Percentiles rank a stretch among this genome's conserved stretches.
Conservation (phyloP, 768 basidiomycete genomes). For the Chalciporus piperatus region DNA sequence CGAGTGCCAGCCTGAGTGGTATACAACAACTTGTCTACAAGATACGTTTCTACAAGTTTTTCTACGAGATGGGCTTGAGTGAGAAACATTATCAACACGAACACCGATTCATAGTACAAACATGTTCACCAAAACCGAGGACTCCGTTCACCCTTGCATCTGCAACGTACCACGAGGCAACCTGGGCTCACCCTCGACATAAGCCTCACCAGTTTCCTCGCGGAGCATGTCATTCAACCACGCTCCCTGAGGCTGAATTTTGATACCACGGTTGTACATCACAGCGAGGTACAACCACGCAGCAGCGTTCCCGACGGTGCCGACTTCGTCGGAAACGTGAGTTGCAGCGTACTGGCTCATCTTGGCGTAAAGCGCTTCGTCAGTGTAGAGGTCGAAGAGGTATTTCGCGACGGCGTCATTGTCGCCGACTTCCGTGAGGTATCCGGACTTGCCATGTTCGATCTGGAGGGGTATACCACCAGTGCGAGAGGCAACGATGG, state of each 20-base stretch:
- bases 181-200: conserved; percentile 64
- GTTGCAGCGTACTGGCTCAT: conserved; percentile 68
- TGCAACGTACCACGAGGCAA: conserved; percentile 62
- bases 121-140: background rate
- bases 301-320: conserved; percentile 77
- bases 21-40: conserved; percentile 4
- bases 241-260: conserved; percentile 75
- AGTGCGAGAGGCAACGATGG: conserved; percentile 78
- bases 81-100: background rate
- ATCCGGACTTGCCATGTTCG: conserved; percentile 84
- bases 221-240: conserved; percentile 85
- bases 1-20: background rate
- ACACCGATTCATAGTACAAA: conserved; percentile 13
- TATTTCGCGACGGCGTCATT: conserved; percentile 72
- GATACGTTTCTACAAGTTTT: conserved; percentile 5
- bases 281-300: conserved; percentile 71
- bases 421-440: conserved; percentile 75
- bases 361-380: conserved; percentile 59
- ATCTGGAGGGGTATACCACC: conserved; percentile 96
- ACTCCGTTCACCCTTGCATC: conserved; percentile 36
- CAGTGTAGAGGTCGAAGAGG: conserved; percentile 74
- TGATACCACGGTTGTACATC: conserved; percentile 73
- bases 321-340: conserved; percentile 81
- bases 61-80: conserved; percentile 11
- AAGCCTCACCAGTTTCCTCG: conserved; percentile 70